These are phyloP conservation scores for Bacidia gigantensis DNA, from an alignment of 495 filamentous ascomycete genomes.

Conservation along the genomic window DNA sequence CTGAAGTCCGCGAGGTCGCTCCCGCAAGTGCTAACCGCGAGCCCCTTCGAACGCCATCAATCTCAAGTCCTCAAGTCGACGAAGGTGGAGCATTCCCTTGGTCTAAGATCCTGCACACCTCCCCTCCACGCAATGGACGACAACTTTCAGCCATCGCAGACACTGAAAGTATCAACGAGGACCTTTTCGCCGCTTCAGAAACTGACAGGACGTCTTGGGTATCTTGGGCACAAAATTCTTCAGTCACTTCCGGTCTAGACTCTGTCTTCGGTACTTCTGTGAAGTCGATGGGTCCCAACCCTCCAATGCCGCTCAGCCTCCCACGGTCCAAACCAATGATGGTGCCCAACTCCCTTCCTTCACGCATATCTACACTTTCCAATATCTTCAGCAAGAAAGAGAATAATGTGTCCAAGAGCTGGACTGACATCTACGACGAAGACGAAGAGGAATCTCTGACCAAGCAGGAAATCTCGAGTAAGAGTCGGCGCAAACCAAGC, in stretches of 20 bases:
- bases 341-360: conserved; percentile 68
- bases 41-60: conserved; percentile 87
- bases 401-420: conserved; percentile 79
- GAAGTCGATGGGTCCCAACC: conserved; percentile 42
- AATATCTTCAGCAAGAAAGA: conserved; percentile 65
- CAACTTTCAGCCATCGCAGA: conserved; percentile 82
- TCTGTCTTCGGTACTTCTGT: conserved; percentile 59
- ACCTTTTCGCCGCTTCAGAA: conserved; percentile 74
- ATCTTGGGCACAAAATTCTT: conserved; percentile 56
- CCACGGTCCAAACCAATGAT: conserved; percentile 39
- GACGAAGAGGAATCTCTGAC: conserved; percentile 56
- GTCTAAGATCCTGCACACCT: conserved; percentile 79
- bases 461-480: conserved; percentile 40
- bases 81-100: conserved; percentile 81
- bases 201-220: conserved; percentile 57
- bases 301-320: conserved; percentile 24
- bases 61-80: conserved; percentile 74
- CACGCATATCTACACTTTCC: conserved; percentile 53
- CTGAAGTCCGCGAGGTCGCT: conserved; percentile 55
- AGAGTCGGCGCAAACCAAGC: conserved; percentile 57
- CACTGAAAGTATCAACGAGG: conserved; percentile 65
- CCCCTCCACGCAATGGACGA: conserved; percentile 55
- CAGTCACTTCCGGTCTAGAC: conserved; percentile 64
- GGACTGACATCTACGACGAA: conserved; percentile 94
- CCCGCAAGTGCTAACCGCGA: conserved; percentile 80